These are phyloP conservation scores for Scenedesmus sp. DNA, from an alignment of 163 green algal species.

Conservation along the genomic window DNA sequence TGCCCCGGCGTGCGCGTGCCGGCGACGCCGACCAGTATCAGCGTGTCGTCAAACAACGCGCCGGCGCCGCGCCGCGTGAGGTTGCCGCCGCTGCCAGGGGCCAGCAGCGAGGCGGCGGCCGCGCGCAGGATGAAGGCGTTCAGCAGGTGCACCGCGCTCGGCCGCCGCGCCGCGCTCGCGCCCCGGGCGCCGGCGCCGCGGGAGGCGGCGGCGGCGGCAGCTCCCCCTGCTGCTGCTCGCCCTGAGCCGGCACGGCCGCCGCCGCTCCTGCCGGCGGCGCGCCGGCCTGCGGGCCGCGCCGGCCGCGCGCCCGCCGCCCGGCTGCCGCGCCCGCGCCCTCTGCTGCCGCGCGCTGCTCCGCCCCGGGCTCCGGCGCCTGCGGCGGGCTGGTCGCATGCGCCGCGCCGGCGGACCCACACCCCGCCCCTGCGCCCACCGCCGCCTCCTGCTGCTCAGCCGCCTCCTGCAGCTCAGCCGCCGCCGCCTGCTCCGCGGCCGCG, in stretches of 20 bases:
- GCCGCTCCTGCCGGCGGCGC: too few relatives aligned
- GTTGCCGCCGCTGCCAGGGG: background rate
- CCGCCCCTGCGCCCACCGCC: background rate
- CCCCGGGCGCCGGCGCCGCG: background rate
- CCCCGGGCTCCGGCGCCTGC: background rate
- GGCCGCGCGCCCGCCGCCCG: too few relatives aligned
- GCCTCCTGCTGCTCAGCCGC: constrained; percentile 1
- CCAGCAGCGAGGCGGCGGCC: too few relatives aligned
- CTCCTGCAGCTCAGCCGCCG: too few relatives aligned
- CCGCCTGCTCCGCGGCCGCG: background rate
- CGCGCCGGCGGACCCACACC: constrained; percentile 9
- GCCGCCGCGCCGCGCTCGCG: background rate
- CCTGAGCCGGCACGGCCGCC: too few relatives aligned
- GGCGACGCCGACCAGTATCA: constrained; percentile 6
- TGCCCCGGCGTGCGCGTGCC: constrained; percentile 8
- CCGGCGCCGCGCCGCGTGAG: background rate
- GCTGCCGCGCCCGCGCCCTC: constrained; percentile 10
- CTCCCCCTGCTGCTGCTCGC: constrained; percentile 20
- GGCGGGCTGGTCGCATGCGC: background rate
- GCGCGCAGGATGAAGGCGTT: constrained; percentile 13
- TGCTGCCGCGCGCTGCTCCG: background rate
- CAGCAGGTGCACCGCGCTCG: background rate
- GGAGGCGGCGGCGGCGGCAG: background rate
- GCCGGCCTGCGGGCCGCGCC: too few relatives aligned
- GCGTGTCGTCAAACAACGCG: background rate